A percentile compares a stretch with the other conserved stretches of the same genome.
phyloP scores from a whole-genome alignment of 345 rosid species.

The Cardamine resedifolia region DNA sequence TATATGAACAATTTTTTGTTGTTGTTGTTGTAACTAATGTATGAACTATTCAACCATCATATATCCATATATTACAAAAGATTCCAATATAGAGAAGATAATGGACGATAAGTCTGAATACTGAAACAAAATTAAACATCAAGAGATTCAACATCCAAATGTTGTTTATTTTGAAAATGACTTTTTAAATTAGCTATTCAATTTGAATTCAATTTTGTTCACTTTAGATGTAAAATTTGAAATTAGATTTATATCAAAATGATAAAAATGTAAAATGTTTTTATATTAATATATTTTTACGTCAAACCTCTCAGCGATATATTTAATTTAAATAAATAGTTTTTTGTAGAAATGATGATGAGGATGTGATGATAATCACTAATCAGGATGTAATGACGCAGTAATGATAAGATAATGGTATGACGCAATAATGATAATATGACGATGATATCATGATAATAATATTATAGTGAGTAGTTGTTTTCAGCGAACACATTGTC shows the following conservation, averaged over 20 bases:
- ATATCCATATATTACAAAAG: neutral
- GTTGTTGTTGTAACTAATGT: neutral
- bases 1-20: neutral
- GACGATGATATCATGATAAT: neutral
- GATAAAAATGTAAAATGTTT: neutral
- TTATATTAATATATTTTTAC: neutral
- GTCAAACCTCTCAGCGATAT: neutral
- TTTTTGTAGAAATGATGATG: neutral
- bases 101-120: neutral
- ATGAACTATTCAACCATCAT: neutral
- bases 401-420: neutral
- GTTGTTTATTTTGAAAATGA: neutral
- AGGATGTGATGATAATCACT: neutral
- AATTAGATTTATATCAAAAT: neutral
- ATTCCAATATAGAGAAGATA: neutral
- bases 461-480: neutral
- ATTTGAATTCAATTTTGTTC: neutral
- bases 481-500: neutral
- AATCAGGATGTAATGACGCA: neutral
- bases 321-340: neutral
- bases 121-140: neutral
- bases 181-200: neutral
- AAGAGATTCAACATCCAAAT: neutral
- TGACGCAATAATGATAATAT: neutral
- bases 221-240: neutral